Base-by-base conservation (phyloP, 495 filamentous ascomycete genomes). In the Patellaria atrata region DNA sequence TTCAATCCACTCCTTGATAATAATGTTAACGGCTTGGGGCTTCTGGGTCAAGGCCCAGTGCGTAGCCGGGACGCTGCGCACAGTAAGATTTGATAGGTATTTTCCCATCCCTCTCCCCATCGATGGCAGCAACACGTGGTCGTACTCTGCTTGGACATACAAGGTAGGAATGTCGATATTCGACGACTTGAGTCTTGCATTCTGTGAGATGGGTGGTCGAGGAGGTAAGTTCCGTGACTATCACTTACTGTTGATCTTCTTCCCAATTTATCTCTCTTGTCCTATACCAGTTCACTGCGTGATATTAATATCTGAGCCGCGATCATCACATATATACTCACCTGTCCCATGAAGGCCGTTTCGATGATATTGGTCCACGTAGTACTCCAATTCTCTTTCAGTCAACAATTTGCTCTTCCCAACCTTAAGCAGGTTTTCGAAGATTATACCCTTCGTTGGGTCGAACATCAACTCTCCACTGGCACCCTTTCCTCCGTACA, bases 201-300 rank as follows among this genome's bases (percentile, higher is more conserved):
- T 9, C 14, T 8, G 16, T 31, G 14, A 9, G 8, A 11, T 15
- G 25, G 10, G 11, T 15, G 14, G 16, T 29, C 14, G 8, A 30
- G 3, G 19, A 20, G 11, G 4, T 40, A 15, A 41, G 19, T 8
- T 27, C 9, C 11, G 19, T 25, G 20, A 19, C 35, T 33, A 6
- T 18, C 18, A 58, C 53, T 41, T 65, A 67, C 50, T 54, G 57
- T 26, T 67, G 49, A 45, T 94, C 87, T 33, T 93, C 82, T 7
- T 80, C 62, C 50, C 64, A 78, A 52, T 94, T 94, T 34, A 77
- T 53, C 51, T 72, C 50, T 1, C 62, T 54, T 2, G 71, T 79
- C 11, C 78, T 68, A 54, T 96, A 94, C 83, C 85, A 94, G 46
- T 85, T 76, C 33, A 74, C 72, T 75, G 28, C 21, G 26, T 27